These are phyloP conservation scores for Fonsecaea monophora DNA, from an alignment of 2,329 filamentous ascomycete species.

Conservation along the genomic window DNA sequence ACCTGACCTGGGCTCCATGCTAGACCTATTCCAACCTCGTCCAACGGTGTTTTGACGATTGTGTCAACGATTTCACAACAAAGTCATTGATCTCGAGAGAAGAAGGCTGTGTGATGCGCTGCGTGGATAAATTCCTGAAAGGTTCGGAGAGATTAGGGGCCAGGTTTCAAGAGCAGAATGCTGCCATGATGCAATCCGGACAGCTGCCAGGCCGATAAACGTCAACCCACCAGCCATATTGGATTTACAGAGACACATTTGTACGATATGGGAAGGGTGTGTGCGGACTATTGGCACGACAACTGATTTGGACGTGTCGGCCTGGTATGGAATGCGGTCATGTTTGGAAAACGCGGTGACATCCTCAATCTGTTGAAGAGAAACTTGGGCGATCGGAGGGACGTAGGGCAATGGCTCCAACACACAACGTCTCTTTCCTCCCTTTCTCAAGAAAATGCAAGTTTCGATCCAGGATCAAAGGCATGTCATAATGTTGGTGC, in stretches of 20 bases:
- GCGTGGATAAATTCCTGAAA: conserved; percentile 96
- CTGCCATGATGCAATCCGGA: conserved; percentile 69
- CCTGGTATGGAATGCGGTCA: neutral
- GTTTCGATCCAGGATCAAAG: neutral
- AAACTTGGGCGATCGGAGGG: neutral
- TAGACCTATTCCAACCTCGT: conserved; percentile 70
- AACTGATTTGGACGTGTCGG: neutral
- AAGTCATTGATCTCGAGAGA: conserved; percentile 89
- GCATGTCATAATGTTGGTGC: neutral
- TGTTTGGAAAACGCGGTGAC: neutral
- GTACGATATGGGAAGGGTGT: conserved; percentile 15
- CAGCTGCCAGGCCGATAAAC: conserved; percentile 55
- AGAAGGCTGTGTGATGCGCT: conserved; percentile 89
- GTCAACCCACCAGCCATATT: neutral
- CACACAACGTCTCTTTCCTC: neutral
- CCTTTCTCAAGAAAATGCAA: neutral
- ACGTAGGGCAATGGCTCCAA: neutral
- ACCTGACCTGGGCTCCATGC: conserved; percentile 23
- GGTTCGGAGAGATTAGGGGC: conserved; percentile 87
- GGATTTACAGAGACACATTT: conserved; percentile 2
- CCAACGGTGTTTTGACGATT: conserved; percentile 86
- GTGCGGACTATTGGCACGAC: neutral
- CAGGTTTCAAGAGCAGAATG: conserved; percentile 81
- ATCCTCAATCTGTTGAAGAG: neutral
- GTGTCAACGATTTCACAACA: conserved; percentile 97